Evolutionary conservation across 2,329 filamentous ascomycete species (phyloP).

Genomic region (Phaeoacremonium minimum): DNA sequence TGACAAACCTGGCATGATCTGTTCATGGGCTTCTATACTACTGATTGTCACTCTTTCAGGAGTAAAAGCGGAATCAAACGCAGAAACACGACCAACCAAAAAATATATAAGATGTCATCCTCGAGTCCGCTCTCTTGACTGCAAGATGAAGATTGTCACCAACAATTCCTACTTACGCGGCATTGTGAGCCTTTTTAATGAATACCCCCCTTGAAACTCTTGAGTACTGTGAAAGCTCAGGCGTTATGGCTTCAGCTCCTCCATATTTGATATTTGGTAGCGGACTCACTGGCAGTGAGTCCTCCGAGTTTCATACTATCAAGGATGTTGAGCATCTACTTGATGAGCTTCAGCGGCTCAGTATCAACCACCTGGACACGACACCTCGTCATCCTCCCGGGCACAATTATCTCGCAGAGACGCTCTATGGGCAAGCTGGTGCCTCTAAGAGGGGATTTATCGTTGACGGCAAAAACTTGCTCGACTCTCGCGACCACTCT

Average conservation of each 20-base stretch:
- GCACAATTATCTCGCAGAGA: not conserved
- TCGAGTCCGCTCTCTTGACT: too few relatives aligned
- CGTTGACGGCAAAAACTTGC: slow-evolving; percentile 11
- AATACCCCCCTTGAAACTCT: too few relatives aligned
- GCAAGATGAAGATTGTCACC: too few relatives aligned
- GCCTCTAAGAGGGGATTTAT: slow-evolving; percentile 4
- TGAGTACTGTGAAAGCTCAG: too few relatives aligned
- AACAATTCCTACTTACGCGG: too few relatives aligned
- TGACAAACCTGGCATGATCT: too few relatives aligned
- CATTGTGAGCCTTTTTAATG: too few relatives aligned
- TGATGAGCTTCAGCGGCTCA: not conserved
- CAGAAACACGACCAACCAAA: too few relatives aligned
- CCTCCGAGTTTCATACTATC: not conserved
- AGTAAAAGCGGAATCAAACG: too few relatives aligned
- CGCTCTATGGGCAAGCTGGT: not conserved
- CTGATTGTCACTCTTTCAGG: too few relatives aligned
- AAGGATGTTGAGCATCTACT: not conserved
- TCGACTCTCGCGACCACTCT: not conserved
- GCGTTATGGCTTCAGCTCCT: not conserved
- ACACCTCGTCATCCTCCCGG: not conserved
- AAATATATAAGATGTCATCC: too few relatives aligned
- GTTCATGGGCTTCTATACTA: too few relatives aligned
- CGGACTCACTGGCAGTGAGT: not conserved
- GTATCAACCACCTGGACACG: not conserved
- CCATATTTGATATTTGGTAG: not conserved